Base-by-base conservation (phyloP, 2,329 filamentous ascomycete species). In the Sporothrix dimorphospora region DNA sequence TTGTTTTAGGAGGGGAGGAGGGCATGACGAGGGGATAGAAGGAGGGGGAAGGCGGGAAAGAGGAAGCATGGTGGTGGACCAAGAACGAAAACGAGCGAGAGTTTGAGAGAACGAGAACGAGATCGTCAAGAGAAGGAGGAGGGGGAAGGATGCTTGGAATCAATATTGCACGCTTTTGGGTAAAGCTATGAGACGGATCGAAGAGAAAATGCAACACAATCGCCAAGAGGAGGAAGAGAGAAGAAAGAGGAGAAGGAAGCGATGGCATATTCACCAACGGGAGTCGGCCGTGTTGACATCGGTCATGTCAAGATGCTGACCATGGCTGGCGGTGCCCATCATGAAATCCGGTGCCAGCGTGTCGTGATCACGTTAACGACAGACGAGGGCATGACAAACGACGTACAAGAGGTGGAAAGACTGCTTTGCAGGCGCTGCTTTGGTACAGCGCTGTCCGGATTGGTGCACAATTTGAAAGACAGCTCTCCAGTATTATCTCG, bases 21-120 rank as follows among this genome's bases (percentile, higher is more conserved):
- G 30, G 16, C 11, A 65, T 27, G 19, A 24, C 51, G 61, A 47
- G 14, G 61, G 12, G 12, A 27, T 14, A n/a, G 40, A n/a, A 24
- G 11, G 42, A 12, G n/a, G 19, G 45, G 14, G n/a, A 24, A 6
- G 51, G 14, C n/a, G 21, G 49, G n/a, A 3, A 55, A 8, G 21
- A 9, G 51, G 27, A 55, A 55, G 30, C n/a, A n/a, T n/a, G 6
- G 30, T 42, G 57, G n/a, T 24, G n/a, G 34, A 19, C 19, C 8
- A 63, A 63, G 57, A 63, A 63, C 57, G 27, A 63, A 2, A 63
- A 42, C 34, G 57, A 63, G 57, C 34, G 34, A 63, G 57, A 61
- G 34, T 61, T 61, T 61, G 57, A 61, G 57, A 42, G 57, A 40
- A 3, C 34, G 57, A 40, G 34, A 61, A 24, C 34, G 57, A 61